Evolutionary conservation across 2,329 filamentous ascomycete species (phyloP), one percentile per base, ranked within the genome.

Genomic region (Endoconidiophora polonica): DNA sequence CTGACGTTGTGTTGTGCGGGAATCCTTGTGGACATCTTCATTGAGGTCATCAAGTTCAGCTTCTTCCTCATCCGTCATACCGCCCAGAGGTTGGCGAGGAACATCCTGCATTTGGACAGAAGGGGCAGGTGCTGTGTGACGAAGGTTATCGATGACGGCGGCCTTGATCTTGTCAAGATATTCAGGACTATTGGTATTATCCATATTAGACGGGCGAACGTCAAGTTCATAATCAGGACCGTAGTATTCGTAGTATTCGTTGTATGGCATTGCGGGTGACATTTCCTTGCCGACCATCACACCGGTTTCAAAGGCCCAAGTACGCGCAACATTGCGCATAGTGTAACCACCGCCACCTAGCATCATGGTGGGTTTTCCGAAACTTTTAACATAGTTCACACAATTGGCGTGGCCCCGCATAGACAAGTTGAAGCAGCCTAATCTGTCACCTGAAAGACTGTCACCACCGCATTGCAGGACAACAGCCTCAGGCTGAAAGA

Each of bases 371-470:
- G 91, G 91, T 7, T 91, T 71, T 26, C 78, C 75, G 62, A 90
- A 88, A 55, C 76, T 81, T 66, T 94, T 95, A 57, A 94, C 86
- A 58, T 83, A 96, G 56, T 81, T 82, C 57, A 96, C 86, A 62
- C 91, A 98, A 64, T 87, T 87, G 57, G 90, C 88, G 63, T 98
- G 91, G 3, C 90, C 90, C 58, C 82, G 81, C 76, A 98, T 95
- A 65, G 93, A 96, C 55, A 98, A 73, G 63, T 96, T 98, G 73
- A 98, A 98, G 64, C 88, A 93, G 48, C 91, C 91, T 0, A 98
- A 74, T 36, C 91, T 80, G 65, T 98, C 91, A 44, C 91, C 90
- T 24, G 88, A 94, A 14, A 98, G 74, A 59, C 84, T 93, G 68
- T 98, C 91, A 45, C 90, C 90, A 50, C 91, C 91, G 60, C 91